Evolutionary conservation across 257 asterid genomes (phyloP), one percentile per base, ranked within the genome.

Genomic region (Verbena officinalis): DNA sequence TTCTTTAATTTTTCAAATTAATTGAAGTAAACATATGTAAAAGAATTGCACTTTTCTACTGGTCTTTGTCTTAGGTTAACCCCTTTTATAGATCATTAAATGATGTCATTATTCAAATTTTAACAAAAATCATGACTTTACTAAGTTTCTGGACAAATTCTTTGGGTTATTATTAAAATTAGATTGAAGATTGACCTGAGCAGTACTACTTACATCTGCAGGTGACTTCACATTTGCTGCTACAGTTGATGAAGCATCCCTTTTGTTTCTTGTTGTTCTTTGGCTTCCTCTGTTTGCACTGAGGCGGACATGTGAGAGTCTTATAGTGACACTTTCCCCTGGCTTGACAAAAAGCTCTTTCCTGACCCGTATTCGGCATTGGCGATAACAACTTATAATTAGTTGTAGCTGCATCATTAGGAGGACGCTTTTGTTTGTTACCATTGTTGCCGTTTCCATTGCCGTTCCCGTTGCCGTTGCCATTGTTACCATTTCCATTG

Each of bases 181-280:
- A 27, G 33, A 27, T 27, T 2, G 33, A 27, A 27, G 5, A n/a
- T n/a, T 30, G 36, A 30, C 7, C 3, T 30, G 11, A 36, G 10
- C 8, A 1, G 3, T 16, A 1, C 21, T 31, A 45, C 78, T 80
- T 73, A 87, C 89, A 80, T 74, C 78, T 87, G 81, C 92, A 87
- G n/a, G 78, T 80, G 64, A 46, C 81, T 75, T 84, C 84, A 59
- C 92, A 87, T 15, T 68, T 82, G 83, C 85, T 82, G 38, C 86
- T 79, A 69, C 95, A 84, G 45, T 87, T 82, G 3, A 82, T 45
- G 54, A 74, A 84, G 72, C 95, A 87, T 21, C 90, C 95, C 68
- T 82, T 87, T 15, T 57, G 53, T 69, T 58, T 80, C 78, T 69
- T 84, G 81, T 87, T 80, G 70, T 84, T 68, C 67, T 63, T 72